These are phyloP conservation scores for Saccharomyces kudriavzevii DNA, from an alignment of 805 yeast genomes.

Conservation along the genomic window DNA sequence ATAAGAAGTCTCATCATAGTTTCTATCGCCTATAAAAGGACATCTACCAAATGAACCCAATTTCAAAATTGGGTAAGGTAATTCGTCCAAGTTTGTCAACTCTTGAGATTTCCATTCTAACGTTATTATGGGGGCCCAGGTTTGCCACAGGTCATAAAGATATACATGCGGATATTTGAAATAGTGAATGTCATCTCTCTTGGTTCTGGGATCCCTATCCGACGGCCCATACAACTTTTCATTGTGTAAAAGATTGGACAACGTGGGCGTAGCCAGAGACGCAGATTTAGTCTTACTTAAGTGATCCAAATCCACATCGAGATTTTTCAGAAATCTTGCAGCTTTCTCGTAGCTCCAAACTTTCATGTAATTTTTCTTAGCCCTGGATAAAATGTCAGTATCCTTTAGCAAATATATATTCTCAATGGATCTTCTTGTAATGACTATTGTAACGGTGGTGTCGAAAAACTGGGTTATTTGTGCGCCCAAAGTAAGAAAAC, in stretches of 20 bases:
- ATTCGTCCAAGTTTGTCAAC: constrained; percentile 30
- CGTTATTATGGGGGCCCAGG: constrained; percentile 69
- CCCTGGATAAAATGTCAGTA: constrained; percentile 60
- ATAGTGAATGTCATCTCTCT: constrained; percentile 75
- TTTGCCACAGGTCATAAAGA: constrained; percentile 72
- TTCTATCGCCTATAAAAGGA: constrained; percentile 63
- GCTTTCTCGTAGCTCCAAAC: constrained; percentile 88
- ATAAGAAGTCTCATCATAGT: constrained; percentile 23
- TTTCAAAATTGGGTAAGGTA: constrained; percentile 29
- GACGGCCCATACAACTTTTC: constrained; percentile 82
- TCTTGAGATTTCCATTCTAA: constrained; percentile 64
- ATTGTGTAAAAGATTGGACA: constrained; percentile 63
- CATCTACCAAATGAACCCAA: constrained; percentile 53
- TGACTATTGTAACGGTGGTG: constrained; percentile 62
- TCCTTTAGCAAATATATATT: constrained; percentile 36
- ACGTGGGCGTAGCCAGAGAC: constrained; percentile 28
- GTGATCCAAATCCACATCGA: constrained; percentile 39
- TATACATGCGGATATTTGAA: constrained; percentile 68
- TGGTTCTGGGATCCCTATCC: constrained; percentile 81
- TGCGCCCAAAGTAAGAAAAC: constrained; percentile 42
- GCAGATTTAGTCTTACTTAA: constrained; percentile 19
- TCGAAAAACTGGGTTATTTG: constrained; percentile 53
- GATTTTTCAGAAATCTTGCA: constrained; percentile 61
- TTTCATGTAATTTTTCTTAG: constrained; percentile 53
- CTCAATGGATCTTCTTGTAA: constrained; percentile 52